A percentile compares a stretch with the other conserved stretches of the same genome.
phyloP scores from a whole-genome alignment of 495 filamentous ascomycete genomes.

The Penicillium herquei region DNA sequence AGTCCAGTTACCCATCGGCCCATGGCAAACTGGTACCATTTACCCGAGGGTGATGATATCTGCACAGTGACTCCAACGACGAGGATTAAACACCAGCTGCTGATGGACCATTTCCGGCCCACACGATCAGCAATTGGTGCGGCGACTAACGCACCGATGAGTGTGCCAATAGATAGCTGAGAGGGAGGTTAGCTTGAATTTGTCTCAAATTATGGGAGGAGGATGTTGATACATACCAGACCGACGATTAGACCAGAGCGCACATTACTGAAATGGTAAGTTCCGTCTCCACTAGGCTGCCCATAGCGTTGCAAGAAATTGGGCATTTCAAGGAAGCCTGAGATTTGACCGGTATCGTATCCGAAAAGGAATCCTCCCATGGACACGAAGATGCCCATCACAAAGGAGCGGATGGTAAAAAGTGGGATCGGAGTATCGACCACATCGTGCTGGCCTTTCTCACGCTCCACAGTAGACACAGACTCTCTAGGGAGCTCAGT shows the following conservation, averaged over 20 bases:
- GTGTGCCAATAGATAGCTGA: constrained; percentile 59
- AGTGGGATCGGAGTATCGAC: constrained; percentile 34
- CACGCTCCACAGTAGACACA: constrained; percentile 18
- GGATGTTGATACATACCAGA: constrained; percentile 24
- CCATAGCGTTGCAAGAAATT: constrained; percentile 45
- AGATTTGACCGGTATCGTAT: constrained; percentile 46
- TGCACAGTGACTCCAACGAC: constrained; percentile 65
- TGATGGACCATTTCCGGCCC: constrained; percentile 53
- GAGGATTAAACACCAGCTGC: constrained; percentile 54
- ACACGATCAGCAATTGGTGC: constrained; percentile 52
- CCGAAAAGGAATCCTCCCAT: constrained; percentile 64
- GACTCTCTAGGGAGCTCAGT: constrained; percentile 15
- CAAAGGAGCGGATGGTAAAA: constrained; percentile 37
- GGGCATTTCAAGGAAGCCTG: constrained; percentile 56
- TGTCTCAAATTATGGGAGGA: not conserved
- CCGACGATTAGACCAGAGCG: constrained; percentile 50
- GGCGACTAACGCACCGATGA: constrained; percentile 62
- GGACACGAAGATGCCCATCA: constrained; percentile 53
- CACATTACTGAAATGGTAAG: constrained; percentile 43
- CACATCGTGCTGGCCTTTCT: constrained; percentile 21
- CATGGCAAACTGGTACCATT: constrained; percentile 53
- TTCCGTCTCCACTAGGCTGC: constrained; percentile 14
- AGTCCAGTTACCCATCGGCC: constrained; percentile 59
- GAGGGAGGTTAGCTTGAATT: not conserved
- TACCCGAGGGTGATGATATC: constrained; percentile 50